phyloP scores from a whole-genome alignment of 805 yeast genomes.

The Yarrowia osloensis region DNA sequence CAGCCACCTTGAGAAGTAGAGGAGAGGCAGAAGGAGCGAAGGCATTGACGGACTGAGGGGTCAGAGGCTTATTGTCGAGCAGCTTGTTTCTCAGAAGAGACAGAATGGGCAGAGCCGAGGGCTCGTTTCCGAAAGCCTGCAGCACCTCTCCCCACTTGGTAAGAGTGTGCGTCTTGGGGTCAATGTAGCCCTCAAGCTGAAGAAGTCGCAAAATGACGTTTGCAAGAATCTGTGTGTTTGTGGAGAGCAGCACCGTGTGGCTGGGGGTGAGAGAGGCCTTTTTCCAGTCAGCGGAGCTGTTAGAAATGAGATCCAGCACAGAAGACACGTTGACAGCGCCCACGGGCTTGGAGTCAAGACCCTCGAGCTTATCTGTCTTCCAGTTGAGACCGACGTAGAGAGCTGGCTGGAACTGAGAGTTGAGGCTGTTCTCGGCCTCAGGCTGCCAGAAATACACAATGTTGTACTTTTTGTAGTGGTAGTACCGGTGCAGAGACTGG shows the following conservation, averaged over 20 bases:
- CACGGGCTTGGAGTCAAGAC: not conserved
- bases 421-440: conserved; percentile 40
- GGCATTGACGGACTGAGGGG: conserved; percentile 46
- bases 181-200: conserved; percentile 51
- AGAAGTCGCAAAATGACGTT: conserved; percentile 59
- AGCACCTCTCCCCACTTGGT: conserved; percentile 57
- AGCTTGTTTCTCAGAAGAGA: conserved; percentile 37
- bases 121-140: conserved; percentile 35
- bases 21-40: conserved; percentile 49
- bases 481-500: conserved; percentile 76
- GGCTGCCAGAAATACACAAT: conserved; percentile 53
- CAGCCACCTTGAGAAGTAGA: conserved; percentile 53
- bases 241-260: conserved; percentile 40
- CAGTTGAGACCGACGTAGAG: conserved; percentile 32
- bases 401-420: conserved; percentile 32
- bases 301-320: conserved; percentile 43
- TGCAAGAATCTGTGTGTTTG: conserved; percentile 55
- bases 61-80: conserved; percentile 41
- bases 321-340: conserved; percentile 30
- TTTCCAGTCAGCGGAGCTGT: conserved; percentile 34
- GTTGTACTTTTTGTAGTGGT: conserved; percentile 64
- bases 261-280: conserved; percentile 19
- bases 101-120: conserved; percentile 31
- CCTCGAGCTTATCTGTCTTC: conserved; percentile 5
- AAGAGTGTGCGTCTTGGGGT: conserved; percentile 46